These are phyloP conservation scores for Blumeria hordei DNA, from an alignment of 2,329 filamentous ascomycete species.

Conservation along the genomic window DNA sequence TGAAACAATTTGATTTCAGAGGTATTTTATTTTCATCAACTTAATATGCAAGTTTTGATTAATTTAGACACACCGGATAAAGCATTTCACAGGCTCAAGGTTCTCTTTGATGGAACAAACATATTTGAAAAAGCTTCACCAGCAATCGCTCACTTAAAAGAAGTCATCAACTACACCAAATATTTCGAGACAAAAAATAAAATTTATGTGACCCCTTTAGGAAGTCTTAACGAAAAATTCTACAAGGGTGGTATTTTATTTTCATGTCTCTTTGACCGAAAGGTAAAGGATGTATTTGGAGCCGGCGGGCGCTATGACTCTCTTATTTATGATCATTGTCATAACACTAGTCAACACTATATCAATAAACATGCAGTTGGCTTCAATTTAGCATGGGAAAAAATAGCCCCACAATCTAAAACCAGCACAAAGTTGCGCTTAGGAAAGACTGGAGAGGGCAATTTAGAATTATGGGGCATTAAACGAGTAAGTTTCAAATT, in stretches of 20 bases:
- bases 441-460: constrained; percentile 46
- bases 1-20: constrained; percentile 78
- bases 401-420: constrained; percentile 28
- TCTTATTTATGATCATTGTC: constrained; percentile 62
- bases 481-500: constrained; percentile 31
- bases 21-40: constrained; percentile 21
- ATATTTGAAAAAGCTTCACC: constrained; percentile 51
- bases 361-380: constrained; percentile 65
- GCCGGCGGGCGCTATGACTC: constrained; percentile 85
- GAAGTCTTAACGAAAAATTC: constrained; percentile 77
- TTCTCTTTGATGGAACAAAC: constrained; percentile 35
- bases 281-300: constrained; percentile 65
- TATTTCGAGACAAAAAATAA: constrained; percentile 52
- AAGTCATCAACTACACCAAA: constrained; percentile 54
- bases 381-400: constrained; percentile 76
- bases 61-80: constrained; percentile 27
- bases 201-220: constrained; percentile 63
- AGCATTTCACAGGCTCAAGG: constrained; percentile 32
- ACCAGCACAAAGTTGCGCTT: constrained; percentile 30
- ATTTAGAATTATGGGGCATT: constrained; percentile 31
- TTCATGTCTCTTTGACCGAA: constrained; percentile 70
- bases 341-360: constrained; percentile 35
- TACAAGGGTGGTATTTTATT: constrained; percentile 72
- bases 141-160: constrained; percentile 56
- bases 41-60: constrained; percentile 1